Percentiles rank a stretch among this genome's conserved stretches.
These are phyloP conservation scores for Selaginella moellendorffii DNA, from an alignment of 75 land plant genomes.

Conservation along the genomic window DNA sequence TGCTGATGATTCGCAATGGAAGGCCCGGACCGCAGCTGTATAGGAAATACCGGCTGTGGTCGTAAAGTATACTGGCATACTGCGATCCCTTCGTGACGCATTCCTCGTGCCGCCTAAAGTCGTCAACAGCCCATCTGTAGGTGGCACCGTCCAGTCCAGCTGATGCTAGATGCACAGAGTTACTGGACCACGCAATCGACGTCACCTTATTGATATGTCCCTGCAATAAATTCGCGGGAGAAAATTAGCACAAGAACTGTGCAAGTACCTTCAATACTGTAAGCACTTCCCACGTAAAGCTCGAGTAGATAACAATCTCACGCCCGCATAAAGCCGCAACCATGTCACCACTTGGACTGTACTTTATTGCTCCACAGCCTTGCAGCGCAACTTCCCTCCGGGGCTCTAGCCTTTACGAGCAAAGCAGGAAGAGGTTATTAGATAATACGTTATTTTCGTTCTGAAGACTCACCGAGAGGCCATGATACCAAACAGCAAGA, in stretches of 20 bases:
- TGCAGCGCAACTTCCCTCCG: not conserved
- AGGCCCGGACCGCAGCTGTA: conserved; percentile 10
- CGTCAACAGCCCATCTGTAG: conserved; percentile 11
- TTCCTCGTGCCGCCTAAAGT: not conserved
- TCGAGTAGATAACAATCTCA: conserved; percentile 6
- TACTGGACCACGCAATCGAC: conserved; percentile 11
- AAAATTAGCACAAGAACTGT: not conserved
- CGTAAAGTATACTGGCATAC: conserved; percentile 11
- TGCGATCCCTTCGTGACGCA: conserved; percentile 11
- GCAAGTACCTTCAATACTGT: conserved; percentile 8
- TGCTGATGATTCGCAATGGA: conserved; percentile 10
- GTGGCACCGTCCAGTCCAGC: conserved; percentile 11
- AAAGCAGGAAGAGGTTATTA: not conserved
- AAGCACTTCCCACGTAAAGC: conserved; percentile 11
- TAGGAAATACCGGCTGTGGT: not conserved
- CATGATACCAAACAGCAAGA: not conserved
- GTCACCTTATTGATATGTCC: conserved; percentile 9
- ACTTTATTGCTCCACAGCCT: conserved; percentile 9
- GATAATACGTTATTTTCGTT: not conserved
- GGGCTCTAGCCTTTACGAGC: not conserved
- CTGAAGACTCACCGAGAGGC: not conserved
- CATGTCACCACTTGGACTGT: conserved; percentile 15
- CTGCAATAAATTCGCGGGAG: conserved; percentile 4
- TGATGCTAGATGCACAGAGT: conserved; percentile 13
- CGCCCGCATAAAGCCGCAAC: conserved; percentile 5